Evolutionary conservation across 345 rosid species (phyloP), one percentile per base, ranked within the genome.

Genomic region (Atalantia buxifolia): DNA sequence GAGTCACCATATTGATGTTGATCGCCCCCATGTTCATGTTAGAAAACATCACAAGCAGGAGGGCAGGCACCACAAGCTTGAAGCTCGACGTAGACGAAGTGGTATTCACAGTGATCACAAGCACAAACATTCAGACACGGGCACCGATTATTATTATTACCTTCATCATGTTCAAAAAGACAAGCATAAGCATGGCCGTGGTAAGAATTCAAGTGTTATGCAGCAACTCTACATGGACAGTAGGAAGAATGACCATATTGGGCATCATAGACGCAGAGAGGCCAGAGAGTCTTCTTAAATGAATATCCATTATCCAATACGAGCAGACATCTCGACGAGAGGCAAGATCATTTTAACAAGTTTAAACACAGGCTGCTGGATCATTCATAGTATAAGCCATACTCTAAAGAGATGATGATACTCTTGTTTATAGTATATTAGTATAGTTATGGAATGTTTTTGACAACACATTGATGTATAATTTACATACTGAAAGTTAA

Each of bases 81-180:
- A 77, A 74, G 76, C 78, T 66, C 83, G 75, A 10, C 79, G 84
- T 80, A 84, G 81, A 60, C 75, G 77, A 76, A 82, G 85, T 70
- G 81, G 77, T 57, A 74, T 61, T 72, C 87, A 83, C 70, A 75
- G 66, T 36, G 86, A 78, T 57, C 90, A 82, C 67, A 78, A 84
- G 80, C 87, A 86, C 82, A 76, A 76, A 22, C 86, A 87, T 76
- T 80, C 81, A 35, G 89, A 79, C 50, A 75, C 62, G 76, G 87
- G 85, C 27, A 36, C 75, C 67, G 89, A 90, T 69, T 85, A 87
- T 73, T 78, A 89, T 81, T 66, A 87, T 77, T 13, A 80, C 77
- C 90, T 86, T 80, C 97, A 87, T 83, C 85, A 83, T 48, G 89
- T 90, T 69, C 84, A 82, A 61, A 88, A 84, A 85, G 89, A 89